phyloP scores from a whole-genome alignment of 306 rosid genomes.

The Cicer arietinum region DNA sequence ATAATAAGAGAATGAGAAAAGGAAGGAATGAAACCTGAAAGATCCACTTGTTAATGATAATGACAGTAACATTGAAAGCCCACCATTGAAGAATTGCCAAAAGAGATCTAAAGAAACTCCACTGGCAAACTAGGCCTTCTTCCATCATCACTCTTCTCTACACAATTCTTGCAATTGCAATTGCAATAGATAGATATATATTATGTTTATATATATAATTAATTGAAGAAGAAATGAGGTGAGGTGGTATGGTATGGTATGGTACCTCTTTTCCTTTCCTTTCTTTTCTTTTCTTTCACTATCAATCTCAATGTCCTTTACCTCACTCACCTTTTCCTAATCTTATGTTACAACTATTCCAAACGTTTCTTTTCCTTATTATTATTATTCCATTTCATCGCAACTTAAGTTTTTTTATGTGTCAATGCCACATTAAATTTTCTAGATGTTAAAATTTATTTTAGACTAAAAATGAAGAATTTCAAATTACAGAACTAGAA shows the following conservation, averaged over 20 bases:
- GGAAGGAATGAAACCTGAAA: slow-evolving; percentile 61
- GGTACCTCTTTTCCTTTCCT: neutral
- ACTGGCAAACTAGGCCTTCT: slow-evolving; percentile 75
- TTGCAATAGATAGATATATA: too few relatives aligned
- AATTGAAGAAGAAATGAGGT: neutral
- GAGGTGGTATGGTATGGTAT: neutral
- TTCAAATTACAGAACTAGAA: too few relatives aligned
- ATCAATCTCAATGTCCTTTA: neutral
- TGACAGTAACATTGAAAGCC: slow-evolving; percentile 91
- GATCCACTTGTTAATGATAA: slow-evolving; percentile 97
- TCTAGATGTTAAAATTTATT: too few relatives aligned
- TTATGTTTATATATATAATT: neutral
- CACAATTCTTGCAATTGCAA: too few relatives aligned
- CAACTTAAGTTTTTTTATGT: too few relatives aligned
- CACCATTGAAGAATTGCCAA: slow-evolving; percentile 94
- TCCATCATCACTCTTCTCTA: slow-evolving; percentile 55
- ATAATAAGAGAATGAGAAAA: neutral
- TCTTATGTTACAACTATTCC: too few relatives aligned
- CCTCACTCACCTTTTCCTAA: neutral
- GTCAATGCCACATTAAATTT: too few relatives aligned
- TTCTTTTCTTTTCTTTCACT: neutral
- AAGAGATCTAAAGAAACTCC: slow-evolving; percentile 84
- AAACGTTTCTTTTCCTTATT: too few relatives aligned
- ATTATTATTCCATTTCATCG: too few relatives aligned
- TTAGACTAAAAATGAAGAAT: too few relatives aligned